Conservation (phyloP, 1,284 basidiomycete species). For the Malassezia slooffiae region DNA sequence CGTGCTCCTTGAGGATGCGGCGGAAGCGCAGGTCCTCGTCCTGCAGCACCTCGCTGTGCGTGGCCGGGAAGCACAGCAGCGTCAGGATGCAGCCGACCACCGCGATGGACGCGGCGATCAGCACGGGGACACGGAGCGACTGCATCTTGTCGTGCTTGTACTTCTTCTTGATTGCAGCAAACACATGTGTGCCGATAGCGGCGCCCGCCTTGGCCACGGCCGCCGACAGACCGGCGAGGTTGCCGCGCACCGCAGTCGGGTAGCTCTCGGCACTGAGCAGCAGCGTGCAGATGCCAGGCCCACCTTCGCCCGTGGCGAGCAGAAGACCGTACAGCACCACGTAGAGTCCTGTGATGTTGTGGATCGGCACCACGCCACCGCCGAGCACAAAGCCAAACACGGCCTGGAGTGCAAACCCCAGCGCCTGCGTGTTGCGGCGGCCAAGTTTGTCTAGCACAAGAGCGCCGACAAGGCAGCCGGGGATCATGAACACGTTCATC, state of each 20-base stretch:
- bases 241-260: constrained; percentile 9
- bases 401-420: not conserved
- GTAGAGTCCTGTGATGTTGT: not conserved
- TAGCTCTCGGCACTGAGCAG: constrained; percentile 3
- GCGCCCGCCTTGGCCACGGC: constrained; percentile 2
- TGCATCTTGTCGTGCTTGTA: constrained; percentile 20
- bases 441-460: constrained; percentile 14
- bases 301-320: not conserved
- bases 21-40: constrained; percentile 10
- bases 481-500: constrained; percentile 28
- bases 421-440: constrained; percentile 9
- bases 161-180: constrained; percentile 1
- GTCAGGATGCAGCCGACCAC: constrained; percentile 24
- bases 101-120: constrained; percentile 28
- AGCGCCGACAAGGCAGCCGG: constrained; percentile 23
- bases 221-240: constrained; percentile 10
- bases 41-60: constrained; percentile 5
- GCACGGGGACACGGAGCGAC: constrained; percentile 33
- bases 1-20: not conserved
- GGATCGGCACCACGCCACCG: not conserved
- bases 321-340: not conserved
- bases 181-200: not conserved
- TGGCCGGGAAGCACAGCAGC: constrained; percentile 23
- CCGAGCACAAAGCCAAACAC: not conserved
- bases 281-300: not conserved